Base-by-base conservation (phyloP, 106 monocot genomes). In the Hemerocallis citrina region DNA sequence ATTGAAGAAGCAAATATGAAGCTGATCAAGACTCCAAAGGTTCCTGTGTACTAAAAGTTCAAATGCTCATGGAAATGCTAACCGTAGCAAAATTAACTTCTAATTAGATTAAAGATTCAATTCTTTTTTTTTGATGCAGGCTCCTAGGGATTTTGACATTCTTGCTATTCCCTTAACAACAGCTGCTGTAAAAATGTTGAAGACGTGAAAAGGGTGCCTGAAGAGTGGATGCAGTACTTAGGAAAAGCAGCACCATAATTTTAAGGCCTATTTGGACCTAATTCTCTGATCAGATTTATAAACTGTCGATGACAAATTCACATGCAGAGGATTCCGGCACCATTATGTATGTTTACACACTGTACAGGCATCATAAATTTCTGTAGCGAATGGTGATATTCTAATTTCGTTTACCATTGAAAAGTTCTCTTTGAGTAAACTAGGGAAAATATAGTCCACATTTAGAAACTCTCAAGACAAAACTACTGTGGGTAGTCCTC, bases 91-190 rank as follows among this genome's bases (percentile, higher is more conserved):
- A 0, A 57, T 36, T 19, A 36, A 21, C 35, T 35, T 19, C n/a
- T n/a, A n/a, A n/a, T n/a, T n/a, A n/a, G n/a, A n/a, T n/a, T n/a
- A n/a, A n/a, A n/a, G n/a, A n/a, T n/a, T n/a, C n/a, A n/a, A n/a
- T n/a, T n/a, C n/a, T n/a, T n/a, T n/a, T n/a, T n/a, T 46, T 16
- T 1, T 50, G 5, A 16, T 68, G 49, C 77, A 95, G 89, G 78
- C 47, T 20, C 89, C 95, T 3, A 95, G 89, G 62, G 89, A 95
- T 19, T 86, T 68, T 30, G 95, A 89, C 44, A 77, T 95, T 50
- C 75, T 95, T 1, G 57, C 89, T n/a, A 85, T 93, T 43, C 93
- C 93, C 10, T 60, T 93, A 61, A 95, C 94, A 27, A 60, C 73
- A 30, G 59, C 71, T 14, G 85, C 86, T 28, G 38, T 86, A 22